These are phyloP conservation scores for Lomentospora prolificans DNA, from an alignment of 2,329 filamentous ascomycete species.

Conservation along the genomic window DNA sequence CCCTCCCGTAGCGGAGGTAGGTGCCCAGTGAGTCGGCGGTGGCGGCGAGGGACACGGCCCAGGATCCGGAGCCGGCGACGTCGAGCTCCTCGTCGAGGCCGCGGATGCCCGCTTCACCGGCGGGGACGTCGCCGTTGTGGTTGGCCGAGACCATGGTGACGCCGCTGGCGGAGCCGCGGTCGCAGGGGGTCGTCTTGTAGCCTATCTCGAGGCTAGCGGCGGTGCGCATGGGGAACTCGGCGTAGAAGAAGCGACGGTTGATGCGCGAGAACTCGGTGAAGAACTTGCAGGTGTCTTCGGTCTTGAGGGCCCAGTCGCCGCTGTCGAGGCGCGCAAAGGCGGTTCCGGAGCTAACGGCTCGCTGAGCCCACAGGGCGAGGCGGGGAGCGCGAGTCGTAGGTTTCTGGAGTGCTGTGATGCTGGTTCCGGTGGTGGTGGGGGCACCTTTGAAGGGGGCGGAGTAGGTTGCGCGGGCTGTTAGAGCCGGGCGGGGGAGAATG, in stretches of 20 bases:
- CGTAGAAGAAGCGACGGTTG: slow-evolving; percentile 19
- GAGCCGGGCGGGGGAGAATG: slow-evolving; percentile 25
- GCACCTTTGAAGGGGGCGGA: slow-evolving; percentile 15
- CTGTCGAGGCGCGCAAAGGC: slow-evolving; percentile 30
- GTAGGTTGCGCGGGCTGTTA: slow-evolving; percentile 27
- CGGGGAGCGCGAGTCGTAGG: slow-evolving; percentile 11
- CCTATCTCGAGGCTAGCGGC: slow-evolving; percentile 31
- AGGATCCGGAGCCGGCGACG: slow-evolving; percentile 19
- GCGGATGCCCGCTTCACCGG: slow-evolving; percentile 24
- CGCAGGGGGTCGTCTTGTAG: slow-evolving; percentile 23
- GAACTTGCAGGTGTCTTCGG: slow-evolving; percentile 21
- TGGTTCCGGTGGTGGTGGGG: slow-evolving; percentile 27
- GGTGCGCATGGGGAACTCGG: slow-evolving; percentile 18
- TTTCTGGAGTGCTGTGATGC: slow-evolving; percentile 16
- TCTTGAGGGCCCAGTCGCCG: slow-evolving; percentile 26
- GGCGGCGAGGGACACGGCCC: slow-evolving; percentile 27
- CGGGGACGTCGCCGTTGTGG: slow-evolving; percentile 21
- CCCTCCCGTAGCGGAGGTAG: slow-evolving; percentile 26
- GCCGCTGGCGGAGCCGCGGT: slow-evolving; percentile 20
- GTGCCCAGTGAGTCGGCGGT: slow-evolving; percentile 21
- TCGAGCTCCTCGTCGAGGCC: slow-evolving; percentile 26
- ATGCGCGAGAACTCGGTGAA: slow-evolving; percentile 23
- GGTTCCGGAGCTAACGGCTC: slow-evolving; percentile 20
- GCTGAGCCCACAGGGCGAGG: background rate
- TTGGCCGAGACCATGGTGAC: background rate